A percentile compares a stretch with the other conserved stretches of the same genome.
phyloP scores from a whole-genome alignment of 2,329 filamentous ascomycete species.

The Sporothrix euskadiensis region DNA sequence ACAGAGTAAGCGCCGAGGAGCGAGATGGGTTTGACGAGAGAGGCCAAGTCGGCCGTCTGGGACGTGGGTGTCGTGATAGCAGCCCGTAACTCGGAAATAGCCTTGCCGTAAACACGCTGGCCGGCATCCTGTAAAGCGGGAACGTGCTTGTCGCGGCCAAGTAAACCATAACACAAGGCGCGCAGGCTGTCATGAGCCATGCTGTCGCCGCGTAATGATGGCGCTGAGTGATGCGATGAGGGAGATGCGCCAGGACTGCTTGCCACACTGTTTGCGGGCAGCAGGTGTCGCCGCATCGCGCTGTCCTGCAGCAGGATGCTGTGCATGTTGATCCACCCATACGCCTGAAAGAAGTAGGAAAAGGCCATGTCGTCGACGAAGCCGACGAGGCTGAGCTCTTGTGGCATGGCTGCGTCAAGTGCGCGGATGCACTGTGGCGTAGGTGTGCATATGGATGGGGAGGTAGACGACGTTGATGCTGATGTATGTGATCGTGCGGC shows the following conservation, averaged over 20 bases:
- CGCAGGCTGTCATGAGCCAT: constrained; percentile 34
- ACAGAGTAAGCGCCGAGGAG: constrained; percentile 34
- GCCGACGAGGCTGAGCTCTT: constrained; percentile 33
- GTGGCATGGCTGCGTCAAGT: neutral
- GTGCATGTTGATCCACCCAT: constrained; percentile 38
- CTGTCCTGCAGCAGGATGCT: constrained; percentile 36
- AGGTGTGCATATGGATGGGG: neutral
- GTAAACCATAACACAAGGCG: constrained; percentile 33
- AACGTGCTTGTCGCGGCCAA: constrained; percentile 33
- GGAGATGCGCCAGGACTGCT: neutral
- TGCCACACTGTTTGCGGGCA: constrained; percentile 25
- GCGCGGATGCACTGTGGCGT: neutral
- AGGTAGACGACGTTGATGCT: neutral
- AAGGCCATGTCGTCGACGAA: constrained; percentile 37
- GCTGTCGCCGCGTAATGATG: neutral
- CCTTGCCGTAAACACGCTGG: constrained; percentile 28
- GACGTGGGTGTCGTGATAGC: constrained; percentile 23
- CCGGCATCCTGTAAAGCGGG: constrained; percentile 29
- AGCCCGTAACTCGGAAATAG: constrained; percentile 27
- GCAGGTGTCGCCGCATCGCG: constrained; percentile 32
- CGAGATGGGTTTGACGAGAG: constrained; percentile 32
- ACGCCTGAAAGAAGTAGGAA: constrained; percentile 37
- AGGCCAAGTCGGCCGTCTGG: constrained; percentile 28
- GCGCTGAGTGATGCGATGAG: neutral
- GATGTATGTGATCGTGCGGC: neutral